Percentiles rank a stretch among this genome's conserved stretches.
These are phyloP conservation scores for Cryptococcus maquisensis DNA, from an alignment of 1,284 basidiomycete genomes.

Conservation along the genomic window DNA sequence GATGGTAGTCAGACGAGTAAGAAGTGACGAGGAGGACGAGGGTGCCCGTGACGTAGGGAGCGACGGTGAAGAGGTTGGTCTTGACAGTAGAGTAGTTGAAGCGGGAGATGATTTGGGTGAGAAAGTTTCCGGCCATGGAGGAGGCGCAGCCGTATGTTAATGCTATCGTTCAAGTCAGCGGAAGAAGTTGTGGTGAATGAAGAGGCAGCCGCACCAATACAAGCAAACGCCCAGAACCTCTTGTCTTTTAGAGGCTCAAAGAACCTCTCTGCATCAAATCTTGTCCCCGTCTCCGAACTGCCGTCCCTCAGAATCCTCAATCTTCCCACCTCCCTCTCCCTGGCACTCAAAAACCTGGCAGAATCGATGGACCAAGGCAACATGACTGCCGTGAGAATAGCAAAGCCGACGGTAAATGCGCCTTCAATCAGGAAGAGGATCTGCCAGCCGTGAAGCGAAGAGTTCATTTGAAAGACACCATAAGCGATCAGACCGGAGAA, in stretches of 20 bases:
- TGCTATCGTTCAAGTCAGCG: slow-evolving; percentile 2
- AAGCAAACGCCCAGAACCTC: slow-evolving; percentile 22
- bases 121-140: slow-evolving; percentile 22
- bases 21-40: slow-evolving; percentile 18
- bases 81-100: slow-evolving; percentile 27
- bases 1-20: slow-evolving; percentile 21
- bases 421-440: slow-evolving; percentile 31
- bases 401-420: slow-evolving; percentile 21
- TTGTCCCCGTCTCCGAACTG: slow-evolving; percentile 11
- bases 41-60: slow-evolving; percentile 22
- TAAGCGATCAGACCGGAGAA: slow-evolving; percentile 26
- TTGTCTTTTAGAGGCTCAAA: slow-evolving; percentile 22
- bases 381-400: slow-evolving; percentile 13
- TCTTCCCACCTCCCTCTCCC: slow-evolving; percentile 21
- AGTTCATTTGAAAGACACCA: slow-evolving; percentile 27
- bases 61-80: slow-evolving; percentile 33
- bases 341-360: slow-evolving; percentile 13
- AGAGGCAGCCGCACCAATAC: slow-evolving; percentile 12
- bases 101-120: slow-evolving; percentile 28
- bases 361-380: slow-evolving; percentile 11
- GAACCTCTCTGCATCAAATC: slow-evolving; percentile 15
- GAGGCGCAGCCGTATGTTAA: slow-evolving; percentile 21
- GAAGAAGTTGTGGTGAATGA: neutral
- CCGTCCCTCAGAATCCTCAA: slow-evolving; percentile 19
- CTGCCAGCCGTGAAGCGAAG: slow-evolving; percentile 25